These are phyloP conservation scores for Candida boidinii DNA, from an alignment of 805 yeast genomes.

Conservation along the genomic window DNA sequence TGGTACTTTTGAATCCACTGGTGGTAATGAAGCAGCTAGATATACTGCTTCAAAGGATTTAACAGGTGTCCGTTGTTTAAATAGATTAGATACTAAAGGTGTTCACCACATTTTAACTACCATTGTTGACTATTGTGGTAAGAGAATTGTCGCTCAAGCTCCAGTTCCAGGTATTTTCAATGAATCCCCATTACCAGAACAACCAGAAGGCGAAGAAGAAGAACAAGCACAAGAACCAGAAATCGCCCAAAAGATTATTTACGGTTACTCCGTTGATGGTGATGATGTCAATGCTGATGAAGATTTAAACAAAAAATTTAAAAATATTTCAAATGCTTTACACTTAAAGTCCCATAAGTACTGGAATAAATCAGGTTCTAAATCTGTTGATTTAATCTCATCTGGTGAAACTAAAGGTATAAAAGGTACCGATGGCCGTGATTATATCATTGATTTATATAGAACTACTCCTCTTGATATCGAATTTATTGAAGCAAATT, in stretches of 20 bases:
- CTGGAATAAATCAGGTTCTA: slow-evolving; percentile 34
- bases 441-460: slow-evolving; percentile 76
- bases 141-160: slow-evolving; percentile 82
- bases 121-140: slow-evolving; percentile 87
- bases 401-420: slow-evolving; percentile 82
- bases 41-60: slow-evolving; percentile 75
- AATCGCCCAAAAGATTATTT: slow-evolving; percentile 48
- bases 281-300: slow-evolving; percentile 39
- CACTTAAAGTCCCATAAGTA: slow-evolving; percentile 69
- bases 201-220: slow-evolving; percentile 30
- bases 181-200: slow-evolving; percentile 28
- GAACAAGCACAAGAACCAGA: slow-evolving; percentile 26
- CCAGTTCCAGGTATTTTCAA: slow-evolving; percentile 90
- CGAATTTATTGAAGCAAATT: slow-evolving; percentile 57
- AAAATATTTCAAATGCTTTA: slow-evolving; percentile 59
- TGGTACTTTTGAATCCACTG: slow-evolving; percentile 55
- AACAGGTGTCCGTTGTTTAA: slow-evolving; percentile 58
- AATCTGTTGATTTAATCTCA: slow-evolving; percentile 43
- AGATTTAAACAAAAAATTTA: slow-evolving; percentile 47
- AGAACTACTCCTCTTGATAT: slow-evolving; percentile 82
- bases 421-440: slow-evolving; percentile 75
- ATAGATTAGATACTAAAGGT: slow-evolving; percentile 53
- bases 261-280: slow-evolving; percentile 66
- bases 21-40: slow-evolving; percentile 83
- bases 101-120: slow-evolving; percentile 70